phyloP scores from a whole-genome alignment of 1,284 basidiomycete species.

The Ceratobasidium sp. region DNA sequence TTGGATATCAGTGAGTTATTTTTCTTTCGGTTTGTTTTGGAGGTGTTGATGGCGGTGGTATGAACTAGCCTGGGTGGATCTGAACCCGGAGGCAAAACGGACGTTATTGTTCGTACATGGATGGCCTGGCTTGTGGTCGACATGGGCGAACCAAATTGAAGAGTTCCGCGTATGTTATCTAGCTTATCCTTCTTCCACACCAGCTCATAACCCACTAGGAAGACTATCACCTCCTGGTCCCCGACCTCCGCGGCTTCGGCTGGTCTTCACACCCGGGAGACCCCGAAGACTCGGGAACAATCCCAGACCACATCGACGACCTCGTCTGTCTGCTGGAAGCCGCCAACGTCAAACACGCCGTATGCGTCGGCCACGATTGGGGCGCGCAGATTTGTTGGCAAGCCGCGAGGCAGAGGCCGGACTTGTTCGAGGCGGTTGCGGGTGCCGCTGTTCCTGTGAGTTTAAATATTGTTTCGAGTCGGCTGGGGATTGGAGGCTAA shows the following conservation, averaged over 20 bases:
- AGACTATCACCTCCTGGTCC: constrained; percentile 70
- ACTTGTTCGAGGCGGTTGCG: constrained; percentile 71
- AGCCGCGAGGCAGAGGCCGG: constrained; percentile 72
- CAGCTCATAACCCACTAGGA: constrained; percentile 56
- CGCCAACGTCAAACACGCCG: constrained; percentile 63
- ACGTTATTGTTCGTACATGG: constrained; percentile 77
- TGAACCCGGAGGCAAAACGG: constrained; percentile 66
- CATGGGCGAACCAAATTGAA: constrained; percentile 76
- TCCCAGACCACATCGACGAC: constrained; percentile 72
- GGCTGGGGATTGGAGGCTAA: constrained; percentile 32
- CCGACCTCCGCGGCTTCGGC: constrained; percentile 76
- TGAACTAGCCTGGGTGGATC: constrained; percentile 70
- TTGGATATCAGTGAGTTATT: constrained; percentile 36
- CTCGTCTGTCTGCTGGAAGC: constrained; percentile 70
- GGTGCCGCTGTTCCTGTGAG: constrained; percentile 71
- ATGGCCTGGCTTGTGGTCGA: constrained; percentile 80
- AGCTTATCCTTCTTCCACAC: neutral
- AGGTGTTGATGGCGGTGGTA: neutral
- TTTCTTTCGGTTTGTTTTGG: neutral
- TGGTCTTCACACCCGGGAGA: constrained; percentile 74
- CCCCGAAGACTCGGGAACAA: constrained; percentile 66
- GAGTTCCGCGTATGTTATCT: constrained; percentile 65
- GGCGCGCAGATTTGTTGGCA: constrained; percentile 74
- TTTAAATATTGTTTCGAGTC: constrained; percentile 2
- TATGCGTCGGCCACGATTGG: constrained; percentile 81